Evolutionary conservation across 345 rosid species (phyloP).

Genomic region (Citrus inodora): DNA sequence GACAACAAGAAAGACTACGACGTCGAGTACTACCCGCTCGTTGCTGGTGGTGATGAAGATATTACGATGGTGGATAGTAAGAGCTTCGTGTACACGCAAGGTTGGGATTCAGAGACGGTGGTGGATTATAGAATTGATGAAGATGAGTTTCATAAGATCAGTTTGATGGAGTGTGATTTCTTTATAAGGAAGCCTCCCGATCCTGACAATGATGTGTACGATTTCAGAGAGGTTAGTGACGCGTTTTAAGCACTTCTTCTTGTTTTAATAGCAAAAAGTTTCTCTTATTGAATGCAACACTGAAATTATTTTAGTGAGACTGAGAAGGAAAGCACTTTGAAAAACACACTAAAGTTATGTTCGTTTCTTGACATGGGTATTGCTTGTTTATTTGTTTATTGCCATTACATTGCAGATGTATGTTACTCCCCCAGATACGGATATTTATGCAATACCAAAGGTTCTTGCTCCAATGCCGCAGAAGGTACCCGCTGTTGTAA

Average conservation of each 20-base stretch:
- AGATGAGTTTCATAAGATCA: constrained; percentile 83
- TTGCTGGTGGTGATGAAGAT: constrained; percentile 45
- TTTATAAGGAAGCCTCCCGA: constrained; percentile 94
- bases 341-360: neutral
- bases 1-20: constrained; percentile 93
- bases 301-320: neutral
- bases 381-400: neutral
- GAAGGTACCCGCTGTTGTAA: constrained; percentile 40
- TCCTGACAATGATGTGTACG: constrained; percentile 89
- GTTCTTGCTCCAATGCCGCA: constrained; percentile 91
- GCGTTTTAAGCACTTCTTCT: neutral
- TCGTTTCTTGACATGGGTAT: neutral
- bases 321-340: neutral
- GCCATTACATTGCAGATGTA: constrained; percentile 57
- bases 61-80: constrained; percentile 68
- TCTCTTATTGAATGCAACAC: neutral
- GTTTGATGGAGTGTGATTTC: constrained; percentile 87
- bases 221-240: constrained; percentile 75
- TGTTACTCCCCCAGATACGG: constrained; percentile 93
- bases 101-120: constrained; percentile 87
- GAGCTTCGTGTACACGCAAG: constrained; percentile 68
- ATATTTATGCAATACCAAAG: constrained; percentile 80
- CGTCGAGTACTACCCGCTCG: constrained; percentile 74
- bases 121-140: constrained; percentile 91
- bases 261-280: neutral